These are phyloP conservation scores for Athelia sp. DNA, from an alignment of 1,284 basidiomycete genomes.

Conservation along the genomic window DNA sequence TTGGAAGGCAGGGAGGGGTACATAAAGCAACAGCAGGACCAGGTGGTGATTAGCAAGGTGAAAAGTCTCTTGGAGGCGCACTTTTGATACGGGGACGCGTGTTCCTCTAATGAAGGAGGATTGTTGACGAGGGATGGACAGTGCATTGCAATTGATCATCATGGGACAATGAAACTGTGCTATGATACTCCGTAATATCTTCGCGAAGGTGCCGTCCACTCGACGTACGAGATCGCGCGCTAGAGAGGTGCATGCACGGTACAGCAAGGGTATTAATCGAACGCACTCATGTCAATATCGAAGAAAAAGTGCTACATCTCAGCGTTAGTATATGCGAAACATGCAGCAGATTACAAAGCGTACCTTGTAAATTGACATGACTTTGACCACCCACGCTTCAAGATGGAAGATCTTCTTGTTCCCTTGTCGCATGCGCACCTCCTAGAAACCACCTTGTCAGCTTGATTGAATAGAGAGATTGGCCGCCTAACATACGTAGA, in stretches of 20 bases:
- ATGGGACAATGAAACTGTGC: too few species aligned
- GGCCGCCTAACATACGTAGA: conserved; percentile 69
- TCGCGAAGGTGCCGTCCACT: too few species aligned
- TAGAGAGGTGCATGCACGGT: too few species aligned
- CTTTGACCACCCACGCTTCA: conserved; percentile 88
- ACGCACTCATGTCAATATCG: conserved; percentile 59
- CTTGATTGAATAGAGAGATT: conserved; percentile 1
- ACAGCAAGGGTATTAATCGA: conserved; percentile 32
- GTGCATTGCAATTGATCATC: too few species aligned
- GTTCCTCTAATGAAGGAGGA: too few species aligned
- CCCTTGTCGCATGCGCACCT: conserved; percentile 85
- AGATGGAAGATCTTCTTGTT: conserved; percentile 95
- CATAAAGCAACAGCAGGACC: conserved; percentile 21
- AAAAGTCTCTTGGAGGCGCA: conserved; percentile 16
- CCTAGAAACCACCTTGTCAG: conserved; percentile 42
- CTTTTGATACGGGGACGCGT: too few species aligned
- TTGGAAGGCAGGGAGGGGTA: conserved; percentile 26
- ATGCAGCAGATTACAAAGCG: conserved; percentile 9
- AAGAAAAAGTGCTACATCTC: conserved; percentile 41
- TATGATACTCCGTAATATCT: too few species aligned
- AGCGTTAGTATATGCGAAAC: conserved; percentile 3
- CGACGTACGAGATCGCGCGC: too few species aligned
- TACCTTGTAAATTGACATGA: conserved; percentile 78
- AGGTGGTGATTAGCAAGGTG: conserved; percentile 27
- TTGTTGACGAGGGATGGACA: too few species aligned